A percentile compares a stretch with the other conserved stretches of the same genome.
These are phyloP conservation scores for Diaporthe longicolla DNA, from an alignment of 2,329 filamentous ascomycete genomes.

Conservation along the genomic window DNA sequence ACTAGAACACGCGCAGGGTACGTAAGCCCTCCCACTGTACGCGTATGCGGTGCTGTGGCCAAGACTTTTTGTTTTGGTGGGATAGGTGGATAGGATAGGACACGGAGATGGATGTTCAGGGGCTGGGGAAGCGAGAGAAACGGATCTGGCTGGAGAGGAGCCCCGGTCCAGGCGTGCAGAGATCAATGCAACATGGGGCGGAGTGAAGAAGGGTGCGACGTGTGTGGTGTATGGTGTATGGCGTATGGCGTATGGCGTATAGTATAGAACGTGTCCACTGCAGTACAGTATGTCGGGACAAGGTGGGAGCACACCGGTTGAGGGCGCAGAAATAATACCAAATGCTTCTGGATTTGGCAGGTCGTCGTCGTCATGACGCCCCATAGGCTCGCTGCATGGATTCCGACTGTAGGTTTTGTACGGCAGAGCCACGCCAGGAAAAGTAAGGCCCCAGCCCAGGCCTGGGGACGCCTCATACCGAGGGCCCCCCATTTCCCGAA, in stretches of 20 bases:
- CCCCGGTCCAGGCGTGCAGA: constrained; percentile 28
- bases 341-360: constrained; percentile 27
- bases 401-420: too few relatives aligned
- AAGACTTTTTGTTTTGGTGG: constrained; percentile 20
- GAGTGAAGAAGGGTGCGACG: neutral
- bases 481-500: constrained; percentile 39
- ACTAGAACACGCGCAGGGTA: constrained; percentile 48
- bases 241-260: neutral
- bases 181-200: constrained; percentile 30
- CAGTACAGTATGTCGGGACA: neutral
- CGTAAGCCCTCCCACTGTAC: constrained; percentile 43
- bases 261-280: neutral
- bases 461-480: constrained; percentile 12
- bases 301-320: constrained; percentile 21
- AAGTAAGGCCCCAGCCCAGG: constrained; percentile 5
- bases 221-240: neutral
- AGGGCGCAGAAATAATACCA: neutral
- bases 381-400: neutral
- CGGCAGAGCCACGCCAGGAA: constrained; percentile 11
- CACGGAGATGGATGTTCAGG: constrained; percentile 30
- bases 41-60: constrained; percentile 34
- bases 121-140: constrained; percentile 4
- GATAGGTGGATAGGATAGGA: neutral
- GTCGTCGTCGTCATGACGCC: constrained; percentile 39
- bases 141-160: constrained; percentile 22